These are phyloP conservation scores for Laguncularia racemosa DNA, from an alignment of 345 rosid species.

Conservation along the genomic window DNA sequence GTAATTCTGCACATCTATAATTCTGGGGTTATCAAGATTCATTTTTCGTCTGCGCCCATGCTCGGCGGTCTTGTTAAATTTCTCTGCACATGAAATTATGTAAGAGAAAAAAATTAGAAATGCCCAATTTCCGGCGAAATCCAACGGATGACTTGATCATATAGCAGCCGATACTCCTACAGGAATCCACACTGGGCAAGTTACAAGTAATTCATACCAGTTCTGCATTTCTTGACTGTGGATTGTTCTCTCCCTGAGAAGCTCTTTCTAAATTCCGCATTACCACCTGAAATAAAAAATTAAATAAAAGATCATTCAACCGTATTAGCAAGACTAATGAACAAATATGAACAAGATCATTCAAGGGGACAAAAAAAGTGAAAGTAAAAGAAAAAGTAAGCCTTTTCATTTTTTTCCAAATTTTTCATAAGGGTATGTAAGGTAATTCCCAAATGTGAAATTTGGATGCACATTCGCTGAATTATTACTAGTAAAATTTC, in stretches of 20 bases:
- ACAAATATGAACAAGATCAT: neutral
- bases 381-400: neutral
- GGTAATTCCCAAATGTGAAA: too few species aligned
- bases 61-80: slow-evolving; percentile 60
- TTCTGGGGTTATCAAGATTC: slow-evolving; percentile 91
- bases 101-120: neutral
- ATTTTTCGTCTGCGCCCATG: slow-evolving; percentile 60
- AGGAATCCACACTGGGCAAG: slow-evolving; percentile 2
- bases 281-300: slow-evolving; percentile 36
- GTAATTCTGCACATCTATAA: slow-evolving; percentile 90
- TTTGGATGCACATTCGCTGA: too few species aligned
- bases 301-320: neutral
- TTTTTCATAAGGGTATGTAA: too few species aligned
- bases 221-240: slow-evolving; percentile 79
- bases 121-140: neutral
- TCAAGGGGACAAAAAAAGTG: too few species aligned
- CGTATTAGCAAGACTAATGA: neutral
- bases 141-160: neutral
- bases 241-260: slow-evolving; percentile 73
- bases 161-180: neutral
- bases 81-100: slow-evolving; percentile 44
- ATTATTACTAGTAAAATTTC: neutral
- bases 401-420: too few species aligned
- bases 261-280: slow-evolving; percentile 63
- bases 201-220: slow-evolving; percentile 37